Evolutionary conservation across 306 rosid genomes (phyloP), one percentile per base, ranked within the genome.

Genomic region (Gastrolobium villosum): DNA sequence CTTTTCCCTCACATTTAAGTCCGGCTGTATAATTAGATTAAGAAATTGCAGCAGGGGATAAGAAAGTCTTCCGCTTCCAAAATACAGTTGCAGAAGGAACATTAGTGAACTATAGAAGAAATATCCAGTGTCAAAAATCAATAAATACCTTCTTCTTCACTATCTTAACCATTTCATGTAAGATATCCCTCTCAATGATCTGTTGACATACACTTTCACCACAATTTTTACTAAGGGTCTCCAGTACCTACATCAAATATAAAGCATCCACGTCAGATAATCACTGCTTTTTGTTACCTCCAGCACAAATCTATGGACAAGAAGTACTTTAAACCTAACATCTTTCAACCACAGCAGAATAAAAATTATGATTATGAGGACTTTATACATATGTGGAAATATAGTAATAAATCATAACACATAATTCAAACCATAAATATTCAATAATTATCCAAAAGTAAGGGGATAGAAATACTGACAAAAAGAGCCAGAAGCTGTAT

Each of bases 81-180:
- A 56, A 55, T 34, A 65, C 53, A 57, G 34, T 44, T 35, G 65
- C 65, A 20, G 37, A 77, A 52, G 32, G 20, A 75, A 44, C 61
- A 81, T 50, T 74, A 15, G 40, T 72, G 75, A 74, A 87, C 44
- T 26, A 44, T 43, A 37, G 35, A 65, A 78, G 45, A 61, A 76
- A 61, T 46, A 49, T 61, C 45, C 43, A 30, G 26, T 10, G 81
- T 64, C 41, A 32, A 36, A 32, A 86, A 10, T 64, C 60, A 75
- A 15, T 2, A 56, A 54, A 76, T 80, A 95, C 99, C 99, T 90
- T 93, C 89, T 95, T 95, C 97, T 90, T 93, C 49, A 95, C 99
- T 69, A 93, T 95, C 88, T 91, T 93, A 72, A 95, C 98, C 99
- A 95, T 95, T 26, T 93, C 99, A 11, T 87, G 96, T 78, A 93